Conservation (phyloP, 2,329 filamentous ascomycete species). For the Cladobotryum protrusum region DNA sequence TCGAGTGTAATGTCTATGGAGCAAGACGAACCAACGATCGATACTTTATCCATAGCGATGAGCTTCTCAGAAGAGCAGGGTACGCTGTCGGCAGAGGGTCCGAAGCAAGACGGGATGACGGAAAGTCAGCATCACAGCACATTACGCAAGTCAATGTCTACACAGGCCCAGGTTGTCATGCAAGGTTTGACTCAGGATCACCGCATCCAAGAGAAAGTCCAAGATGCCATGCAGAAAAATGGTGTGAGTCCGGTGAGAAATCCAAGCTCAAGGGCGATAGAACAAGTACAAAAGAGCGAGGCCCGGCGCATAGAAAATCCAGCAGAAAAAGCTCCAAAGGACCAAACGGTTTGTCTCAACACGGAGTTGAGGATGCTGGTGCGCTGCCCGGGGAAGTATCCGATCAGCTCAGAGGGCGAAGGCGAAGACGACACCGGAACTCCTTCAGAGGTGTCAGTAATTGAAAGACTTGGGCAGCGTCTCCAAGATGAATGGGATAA, state of each 20-base stretch:
- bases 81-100: constrained; percentile 1
- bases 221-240: too few species aligned
- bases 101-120: not conserved
- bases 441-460: constrained; percentile 18
- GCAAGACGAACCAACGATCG: constrained; percentile 13
- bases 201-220: not conserved
- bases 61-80: not conserved
- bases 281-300: not conserved
- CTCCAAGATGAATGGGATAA: not conserved
- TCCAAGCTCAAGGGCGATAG: not conserved
- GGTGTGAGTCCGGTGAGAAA: not conserved
- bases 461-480: not conserved
- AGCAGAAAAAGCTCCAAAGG: too few species aligned
- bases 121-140: constrained; percentile 13
- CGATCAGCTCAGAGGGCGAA: constrained; percentile 18
- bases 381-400: constrained; percentile 24
- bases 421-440: constrained; percentile 23
- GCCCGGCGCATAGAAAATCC: too few species aligned
- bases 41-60: constrained; percentile 2
- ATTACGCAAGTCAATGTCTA: constrained; percentile 24
- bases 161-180: not conserved
- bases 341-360: not conserved
- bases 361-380: constrained; percentile 6
- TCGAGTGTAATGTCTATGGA: constrained; percentile 16
- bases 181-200: not conserved